These are phyloP conservation scores for Angomonas ambiguus DNA, from an alignment of 208 protist genomes.

Conservation along the genomic window DNA sequence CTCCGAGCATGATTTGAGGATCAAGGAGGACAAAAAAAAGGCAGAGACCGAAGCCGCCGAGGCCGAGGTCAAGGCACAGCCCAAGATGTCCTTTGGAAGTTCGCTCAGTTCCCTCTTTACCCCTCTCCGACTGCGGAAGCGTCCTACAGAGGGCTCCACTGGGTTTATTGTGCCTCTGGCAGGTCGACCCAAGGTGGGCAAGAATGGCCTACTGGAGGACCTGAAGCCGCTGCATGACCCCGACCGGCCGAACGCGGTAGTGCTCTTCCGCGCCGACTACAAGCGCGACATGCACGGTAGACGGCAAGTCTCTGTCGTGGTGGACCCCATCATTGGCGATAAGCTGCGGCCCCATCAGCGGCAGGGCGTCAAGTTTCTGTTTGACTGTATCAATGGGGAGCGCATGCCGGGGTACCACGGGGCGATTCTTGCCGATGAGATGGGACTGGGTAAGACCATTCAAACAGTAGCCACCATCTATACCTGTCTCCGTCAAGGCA, in stretches of 20 bases:
- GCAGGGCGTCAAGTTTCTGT: slow-evolving; percentile 89
- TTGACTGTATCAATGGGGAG: slow-evolving; percentile 88
- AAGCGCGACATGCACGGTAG: slow-evolving; percentile 80
- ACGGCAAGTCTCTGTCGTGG: slow-evolving; percentile 84
- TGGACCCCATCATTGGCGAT: slow-evolving; percentile 89
- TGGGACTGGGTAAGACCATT: slow-evolving; percentile 97
- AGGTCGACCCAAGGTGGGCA: slow-evolving; percentile 63
- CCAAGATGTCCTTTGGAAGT: slow-evolving; percentile 71
- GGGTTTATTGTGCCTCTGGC: slow-evolving; percentile 78
- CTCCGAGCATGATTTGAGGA: slow-evolving; percentile 71
- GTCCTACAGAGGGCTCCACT: slow-evolving; percentile 61
- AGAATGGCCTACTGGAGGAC: slow-evolving; percentile 55
- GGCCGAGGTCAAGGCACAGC: slow-evolving; percentile 43
- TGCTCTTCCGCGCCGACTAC: slow-evolving; percentile 89
- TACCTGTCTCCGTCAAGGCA: slow-evolving; percentile 90
- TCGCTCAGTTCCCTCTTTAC: slow-evolving; percentile 38
- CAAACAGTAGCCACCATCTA: slow-evolving; percentile 93
- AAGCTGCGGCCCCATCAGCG: slow-evolving; percentile 89
- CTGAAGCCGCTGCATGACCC: slow-evolving; percentile 75
- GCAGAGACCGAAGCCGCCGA: slow-evolving; percentile 54
- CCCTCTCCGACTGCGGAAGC: slow-evolving; percentile 54
- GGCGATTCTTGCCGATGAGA: slow-evolving; percentile 93
- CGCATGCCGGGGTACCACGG: slow-evolving; percentile 88
- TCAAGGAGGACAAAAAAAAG: slow-evolving; percentile 79
- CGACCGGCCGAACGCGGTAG: slow-evolving; percentile 68